Conservation (phyloP, 768 basidiomycete species). For the Trametes sanguinea region DNA sequence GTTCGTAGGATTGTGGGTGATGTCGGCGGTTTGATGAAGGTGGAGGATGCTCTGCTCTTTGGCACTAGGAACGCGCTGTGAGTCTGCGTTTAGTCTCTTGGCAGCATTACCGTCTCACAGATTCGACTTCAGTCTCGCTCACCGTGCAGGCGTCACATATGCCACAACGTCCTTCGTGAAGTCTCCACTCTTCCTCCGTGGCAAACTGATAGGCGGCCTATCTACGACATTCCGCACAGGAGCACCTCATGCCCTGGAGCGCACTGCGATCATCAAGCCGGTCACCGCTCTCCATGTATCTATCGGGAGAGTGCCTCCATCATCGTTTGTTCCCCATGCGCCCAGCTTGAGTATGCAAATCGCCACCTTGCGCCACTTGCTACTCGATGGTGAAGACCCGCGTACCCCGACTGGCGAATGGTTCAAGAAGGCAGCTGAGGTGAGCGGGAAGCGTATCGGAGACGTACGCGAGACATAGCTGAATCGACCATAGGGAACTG, state of each 20-base stretch:
- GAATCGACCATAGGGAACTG: constrained; percentile 50
- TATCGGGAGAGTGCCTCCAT: constrained; percentile 34
- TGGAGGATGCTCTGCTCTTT: constrained; percentile 75
- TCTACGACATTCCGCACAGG: constrained; percentile 47
- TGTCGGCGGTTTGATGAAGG: constrained; percentile 53
- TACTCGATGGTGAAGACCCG: constrained; percentile 45
- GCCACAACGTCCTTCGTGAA: constrained; percentile 35
- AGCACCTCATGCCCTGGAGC: constrained; percentile 41
- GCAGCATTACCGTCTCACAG: not conserved
- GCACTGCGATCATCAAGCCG: constrained; percentile 45
- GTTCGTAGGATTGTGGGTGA: constrained; percentile 56
- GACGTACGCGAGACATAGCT: not conserved
- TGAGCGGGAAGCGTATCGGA: constrained; percentile 19
- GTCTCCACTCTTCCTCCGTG: constrained; percentile 17
- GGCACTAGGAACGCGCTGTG: constrained; percentile 71
- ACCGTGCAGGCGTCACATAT: constrained; percentile 53
- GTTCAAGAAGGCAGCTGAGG: constrained; percentile 41
- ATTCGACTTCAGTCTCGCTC: constrained; percentile 52
- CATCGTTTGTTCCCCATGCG: constrained; percentile 19
- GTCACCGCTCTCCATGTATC: constrained; percentile 47
- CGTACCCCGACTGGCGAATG: constrained; percentile 35
- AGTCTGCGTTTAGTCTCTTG: constrained; percentile 33
- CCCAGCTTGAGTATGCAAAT: constrained; percentile 80
- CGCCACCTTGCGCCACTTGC: constrained; percentile 64
- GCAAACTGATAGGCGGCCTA: constrained; percentile 40